phyloP scores from a whole-genome alignment of 495 filamentous ascomycete genomes.

The Hyphodiscus hymeniophilus region DNA sequence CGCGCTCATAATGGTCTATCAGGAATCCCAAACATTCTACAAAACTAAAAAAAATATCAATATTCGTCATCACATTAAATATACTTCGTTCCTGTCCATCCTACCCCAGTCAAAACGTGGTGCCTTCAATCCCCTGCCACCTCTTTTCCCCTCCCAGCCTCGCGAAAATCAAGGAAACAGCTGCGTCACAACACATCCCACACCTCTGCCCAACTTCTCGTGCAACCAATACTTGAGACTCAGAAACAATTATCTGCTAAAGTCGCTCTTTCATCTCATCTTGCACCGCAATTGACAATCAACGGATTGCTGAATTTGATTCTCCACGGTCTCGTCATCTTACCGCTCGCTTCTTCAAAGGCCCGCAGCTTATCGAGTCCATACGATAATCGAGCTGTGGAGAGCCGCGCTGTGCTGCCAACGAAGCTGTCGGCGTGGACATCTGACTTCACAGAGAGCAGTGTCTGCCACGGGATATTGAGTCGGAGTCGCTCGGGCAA shows the following conservation, averaged over 20 bases:
- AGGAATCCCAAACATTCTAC: too few relatives aligned
- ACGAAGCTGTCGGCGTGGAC: neutral
- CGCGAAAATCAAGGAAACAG: neutral
- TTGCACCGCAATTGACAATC: neutral
- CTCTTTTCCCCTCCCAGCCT: conserved; percentile 1
- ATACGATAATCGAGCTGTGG: neutral
- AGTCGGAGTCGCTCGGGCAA: too few relatives aligned
- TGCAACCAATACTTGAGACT: neutral
- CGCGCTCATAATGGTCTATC: neutral
- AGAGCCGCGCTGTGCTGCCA: neutral
- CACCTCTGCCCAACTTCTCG: neutral
- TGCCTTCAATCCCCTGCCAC: neutral
- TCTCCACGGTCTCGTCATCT: neutral
- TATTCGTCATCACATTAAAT: too few relatives aligned
- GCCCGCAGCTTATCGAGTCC: neutral
- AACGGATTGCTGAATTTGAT: too few relatives aligned
- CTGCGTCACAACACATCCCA: conserved; percentile 6
- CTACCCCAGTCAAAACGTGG: neutral
- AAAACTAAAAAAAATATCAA: too few relatives aligned
- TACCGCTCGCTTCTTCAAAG: neutral
- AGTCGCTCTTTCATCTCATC: neutral
- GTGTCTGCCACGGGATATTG: too few relatives aligned
- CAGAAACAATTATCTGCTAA: neutral
- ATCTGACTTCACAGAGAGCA: too few relatives aligned
- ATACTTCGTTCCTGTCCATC: too few relatives aligned